Base-by-base conservation (phyloP, 169 alveolate genomes). In the Eimeria sp. region DNA sequence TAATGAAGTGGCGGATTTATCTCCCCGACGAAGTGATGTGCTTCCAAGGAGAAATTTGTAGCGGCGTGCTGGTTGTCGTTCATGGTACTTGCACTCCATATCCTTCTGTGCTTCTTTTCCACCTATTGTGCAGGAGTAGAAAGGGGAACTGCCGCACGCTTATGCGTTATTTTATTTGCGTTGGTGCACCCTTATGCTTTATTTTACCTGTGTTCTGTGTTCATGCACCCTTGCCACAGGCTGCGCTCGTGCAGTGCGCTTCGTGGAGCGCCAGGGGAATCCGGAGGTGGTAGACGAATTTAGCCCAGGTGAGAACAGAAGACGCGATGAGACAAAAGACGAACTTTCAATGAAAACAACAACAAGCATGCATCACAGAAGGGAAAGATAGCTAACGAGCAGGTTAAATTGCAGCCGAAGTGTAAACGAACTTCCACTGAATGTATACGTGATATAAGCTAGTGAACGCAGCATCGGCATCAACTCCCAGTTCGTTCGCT, bases 1-100 rank as follows among this genome's bases (percentile, higher is more conserved):
- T 92, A 22, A 51, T 92, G 91, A 72, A 83, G 51, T 92, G 95
- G 95, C 63, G 45, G 58, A 82, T 75, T 43, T 92, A 63, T 49
- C 95, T 92, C 45, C 95, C 95, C 18, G 80, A 92, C 65, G 95
- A 92, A 75, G 72, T 92, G 45, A 34, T 92, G 14, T 83, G 87
- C 61, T 61, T 16, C 18, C 95, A 92, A 45, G 75, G 87, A 16
- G 72, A 92, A 45, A 25, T 92, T 22, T 75, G 95, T 75, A 34
- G 47, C 47, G 13, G 63, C 67, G 51, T 92, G 34, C 58, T 92
- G 65, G 14, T 92, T 25, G 95, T 92, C 22, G 88, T 92, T 30
- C 27, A 92, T 22, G 95, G 95, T 67, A 30, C 5, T 13, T 58
- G 9, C 25, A 16, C 2, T 16, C n/a, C 70, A 0, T 18, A 7